Conservation (phyloP, 2,329 filamentous ascomycete genomes). For the Tetracladium maxilliforme region DNA sequence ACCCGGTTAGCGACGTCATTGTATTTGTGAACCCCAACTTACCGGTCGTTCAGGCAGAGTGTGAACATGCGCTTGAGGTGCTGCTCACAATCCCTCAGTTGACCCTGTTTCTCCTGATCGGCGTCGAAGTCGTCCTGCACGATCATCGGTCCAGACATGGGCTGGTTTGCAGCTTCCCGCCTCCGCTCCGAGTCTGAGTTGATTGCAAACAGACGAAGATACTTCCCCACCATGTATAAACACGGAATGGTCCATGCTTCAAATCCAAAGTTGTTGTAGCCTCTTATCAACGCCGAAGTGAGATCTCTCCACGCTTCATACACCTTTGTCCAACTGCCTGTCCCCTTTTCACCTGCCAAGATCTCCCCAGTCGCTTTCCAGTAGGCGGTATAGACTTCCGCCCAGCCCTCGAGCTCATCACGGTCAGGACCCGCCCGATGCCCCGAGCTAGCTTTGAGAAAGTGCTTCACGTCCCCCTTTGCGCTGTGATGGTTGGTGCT, state of each 20-base stretch:
- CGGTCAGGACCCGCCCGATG: too few species aligned
- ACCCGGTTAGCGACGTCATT: slow-evolving; percentile 3
- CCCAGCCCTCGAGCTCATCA: slow-evolving; percentile 67
- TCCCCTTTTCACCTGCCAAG: slow-evolving; percentile 47
- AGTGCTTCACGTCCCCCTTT: slow-evolving; percentile 55
- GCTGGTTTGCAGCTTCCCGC: slow-evolving; percentile 28
- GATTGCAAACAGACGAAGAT: slow-evolving; percentile 77
- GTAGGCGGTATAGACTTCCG: slow-evolving; percentile 68
- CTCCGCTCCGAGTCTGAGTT: slow-evolving; percentile 74
- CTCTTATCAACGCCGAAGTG: slow-evolving; percentile 60
- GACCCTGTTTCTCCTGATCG: slow-evolving; percentile 64
- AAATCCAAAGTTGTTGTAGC: slow-evolving; percentile 63
- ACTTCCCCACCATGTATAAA: slow-evolving; percentile 76
- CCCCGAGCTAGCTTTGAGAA: too few species aligned
- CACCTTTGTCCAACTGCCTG: slow-evolving; percentile 60
- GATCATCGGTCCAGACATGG: slow-evolving; percentile 23
- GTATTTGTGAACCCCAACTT: slow-evolving; percentile 13
- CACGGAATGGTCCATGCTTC: slow-evolving; percentile 88
- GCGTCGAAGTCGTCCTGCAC: slow-evolving; percentile 75
- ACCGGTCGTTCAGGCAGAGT: slow-evolving; percentile 82
- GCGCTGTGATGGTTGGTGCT: slow-evolving; percentile 47
- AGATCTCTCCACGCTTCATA: slow-evolving; percentile 86
- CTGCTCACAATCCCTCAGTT: slow-evolving; percentile 79
- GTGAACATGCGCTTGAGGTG: slow-evolving; percentile 88
- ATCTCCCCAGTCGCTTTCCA: slow-evolving; percentile 74